Percentiles rank a stretch among this genome's conserved stretches.
Conservation (phyloP, 2,329 filamentous ascomycete genomes). For the Colletotrichum cuscutae region DNA sequence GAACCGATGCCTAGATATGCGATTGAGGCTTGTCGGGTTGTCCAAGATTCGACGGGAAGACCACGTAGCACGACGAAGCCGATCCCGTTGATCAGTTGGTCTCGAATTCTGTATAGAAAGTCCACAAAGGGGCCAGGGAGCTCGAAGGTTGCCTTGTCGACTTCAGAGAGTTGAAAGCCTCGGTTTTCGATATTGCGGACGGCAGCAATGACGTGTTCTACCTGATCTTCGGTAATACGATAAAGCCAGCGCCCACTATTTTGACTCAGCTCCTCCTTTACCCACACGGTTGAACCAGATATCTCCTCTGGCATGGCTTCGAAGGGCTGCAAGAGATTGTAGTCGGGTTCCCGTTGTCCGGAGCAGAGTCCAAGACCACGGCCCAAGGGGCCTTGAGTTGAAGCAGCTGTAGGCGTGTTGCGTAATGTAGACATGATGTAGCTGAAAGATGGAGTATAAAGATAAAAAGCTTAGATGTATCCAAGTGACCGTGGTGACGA, state of each 20-base stretch:
- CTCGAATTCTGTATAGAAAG: background rate
- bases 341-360: background rate
- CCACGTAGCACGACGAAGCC: background rate
- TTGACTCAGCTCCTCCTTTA: background rate
- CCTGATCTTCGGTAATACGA: background rate
- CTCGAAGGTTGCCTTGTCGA: background rate
- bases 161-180: background rate
- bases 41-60: background rate
- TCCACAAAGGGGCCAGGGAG: background rate
- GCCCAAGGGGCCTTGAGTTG: background rate
- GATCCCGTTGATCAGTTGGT: background rate
- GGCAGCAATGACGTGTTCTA: background rate
- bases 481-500: background rate
- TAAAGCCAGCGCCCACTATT: background rate
- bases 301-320: background rate
- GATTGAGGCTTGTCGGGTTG: background rate
- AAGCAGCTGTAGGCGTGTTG: background rate
- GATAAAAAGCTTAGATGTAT: background rate
- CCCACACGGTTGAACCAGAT: background rate
- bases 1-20: background rate
- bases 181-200: background rate
- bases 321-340: background rate
- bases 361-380: background rate
- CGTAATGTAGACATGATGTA: background rate
- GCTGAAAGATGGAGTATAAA: background rate